Evolutionary conservation across 139 green algal species (phyloP).

Genomic region (Pleodorina starrii): DNA sequence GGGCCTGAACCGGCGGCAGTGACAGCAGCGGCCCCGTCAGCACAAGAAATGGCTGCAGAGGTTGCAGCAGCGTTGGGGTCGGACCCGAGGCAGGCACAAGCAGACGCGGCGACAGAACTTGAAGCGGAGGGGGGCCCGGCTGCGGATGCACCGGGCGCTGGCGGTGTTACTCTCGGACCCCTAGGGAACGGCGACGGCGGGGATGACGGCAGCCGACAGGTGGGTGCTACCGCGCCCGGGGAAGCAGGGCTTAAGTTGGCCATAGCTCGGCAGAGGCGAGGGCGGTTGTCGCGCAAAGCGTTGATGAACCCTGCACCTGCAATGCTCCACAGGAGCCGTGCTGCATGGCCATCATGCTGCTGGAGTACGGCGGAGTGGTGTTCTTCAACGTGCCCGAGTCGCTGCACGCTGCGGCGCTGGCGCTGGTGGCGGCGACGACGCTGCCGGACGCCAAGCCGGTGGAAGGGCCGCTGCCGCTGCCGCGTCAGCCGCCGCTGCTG

Average conservation of each 20-base stretch:
- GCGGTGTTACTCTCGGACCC: too few species aligned
- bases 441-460: background rate
- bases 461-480: background rate
- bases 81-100: background rate
- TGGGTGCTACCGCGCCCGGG: too few species aligned
- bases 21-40: background rate
- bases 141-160: too few species aligned
- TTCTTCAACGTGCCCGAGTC: constrained; percentile 17
- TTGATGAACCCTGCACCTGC: too few species aligned
- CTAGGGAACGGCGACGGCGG: too few species aligned
- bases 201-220: background rate
- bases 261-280: too few species aligned
- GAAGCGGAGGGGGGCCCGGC: too few species aligned
- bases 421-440: background rate
- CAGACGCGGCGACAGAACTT: background rate
- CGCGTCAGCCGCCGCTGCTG: background rate
- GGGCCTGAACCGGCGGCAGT: background rate
- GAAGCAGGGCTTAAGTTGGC: too few species aligned
- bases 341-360: constrained; percentile 15
- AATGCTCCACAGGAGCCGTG: background rate
- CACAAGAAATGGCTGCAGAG: background rate
- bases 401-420: background rate
- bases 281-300: too few species aligned
- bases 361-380: constrained; percentile 20
- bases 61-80: background rate